Conservation (phyloP, 2,329 filamentous ascomycete genomes). For the Botrytis byssoidea region DNA sequence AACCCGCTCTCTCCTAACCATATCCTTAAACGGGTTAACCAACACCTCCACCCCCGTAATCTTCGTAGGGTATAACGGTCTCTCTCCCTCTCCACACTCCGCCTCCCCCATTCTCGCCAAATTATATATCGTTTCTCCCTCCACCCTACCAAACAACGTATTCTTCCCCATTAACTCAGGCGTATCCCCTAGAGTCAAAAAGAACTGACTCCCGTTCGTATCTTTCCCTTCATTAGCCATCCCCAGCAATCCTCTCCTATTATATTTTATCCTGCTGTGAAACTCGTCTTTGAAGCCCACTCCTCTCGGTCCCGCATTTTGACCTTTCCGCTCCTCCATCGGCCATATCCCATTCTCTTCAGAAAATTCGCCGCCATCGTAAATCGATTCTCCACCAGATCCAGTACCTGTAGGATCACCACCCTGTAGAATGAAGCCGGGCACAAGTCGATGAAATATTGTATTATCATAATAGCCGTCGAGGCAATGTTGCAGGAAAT, state of each 20-base stretch:
- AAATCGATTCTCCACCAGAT: slow-evolving; percentile 87
- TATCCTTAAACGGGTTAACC: slow-evolving; percentile 79
- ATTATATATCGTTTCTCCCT: slow-evolving; percentile 95
- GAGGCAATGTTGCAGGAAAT: slow-evolving; percentile 92
- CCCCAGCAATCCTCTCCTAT: slow-evolving; percentile 82
- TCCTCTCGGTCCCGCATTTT: slow-evolving; percentile 58
- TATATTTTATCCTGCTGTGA: slow-evolving; percentile 89
- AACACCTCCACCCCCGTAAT: slow-evolving; percentile 73
- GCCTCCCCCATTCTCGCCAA: slow-evolving; percentile 88
- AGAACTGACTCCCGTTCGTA: slow-evolving; percentile 95
- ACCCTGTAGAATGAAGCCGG: slow-evolving; percentile 90
- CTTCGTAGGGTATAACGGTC: slow-evolving; percentile 81
- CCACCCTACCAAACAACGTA: slow-evolving; percentile 88
- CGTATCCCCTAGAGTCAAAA: slow-evolving; percentile 83
- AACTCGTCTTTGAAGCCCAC: slow-evolving; percentile 79
- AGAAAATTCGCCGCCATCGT: slow-evolving; percentile 74
- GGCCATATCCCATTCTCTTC: slow-evolving; percentile 45
- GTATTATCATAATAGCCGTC: slow-evolving; percentile 95
- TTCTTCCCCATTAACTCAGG: slow-evolving; percentile 87
- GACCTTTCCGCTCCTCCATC: slow-evolving; percentile 62
- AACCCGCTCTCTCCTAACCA: slow-evolving; percentile 66
- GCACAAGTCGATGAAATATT: slow-evolving; percentile 89
- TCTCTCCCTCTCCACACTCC: slow-evolving; percentile 78
- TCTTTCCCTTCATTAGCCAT: slow-evolving; percentile 88
- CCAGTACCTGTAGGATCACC: slow-evolving; percentile 93